A percentile compares a stretch with the other conserved stretches of the same genome.
These are phyloP conservation scores for Spongiforma sp. DNA, from an alignment of 1,284 basidiomycete species.

Conservation along the genomic window DNA sequence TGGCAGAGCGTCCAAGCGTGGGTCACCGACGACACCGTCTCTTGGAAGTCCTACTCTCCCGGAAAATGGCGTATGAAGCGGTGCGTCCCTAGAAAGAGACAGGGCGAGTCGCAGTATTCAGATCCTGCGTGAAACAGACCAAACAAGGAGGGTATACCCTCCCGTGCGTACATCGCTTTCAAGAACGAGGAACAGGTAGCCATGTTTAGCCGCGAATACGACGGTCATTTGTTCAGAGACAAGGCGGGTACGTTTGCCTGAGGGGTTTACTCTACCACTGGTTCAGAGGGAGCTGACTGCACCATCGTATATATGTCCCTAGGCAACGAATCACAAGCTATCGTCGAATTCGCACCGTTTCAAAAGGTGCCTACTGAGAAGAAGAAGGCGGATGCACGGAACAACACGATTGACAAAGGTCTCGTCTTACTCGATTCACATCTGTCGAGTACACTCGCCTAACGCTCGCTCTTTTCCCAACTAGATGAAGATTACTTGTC, in stretches of 20 bases:
- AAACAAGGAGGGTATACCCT: conserved; percentile 83
- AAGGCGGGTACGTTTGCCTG: conserved; percentile 73
- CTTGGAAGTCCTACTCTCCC: conserved; percentile 70
- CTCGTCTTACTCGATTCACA: background rate
- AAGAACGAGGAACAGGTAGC: conserved; percentile 74
- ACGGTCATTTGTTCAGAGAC: conserved; percentile 92
- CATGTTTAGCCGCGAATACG: conserved; percentile 83
- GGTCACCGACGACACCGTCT: conserved; percentile 76
- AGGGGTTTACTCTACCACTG: background rate
- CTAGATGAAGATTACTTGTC: conserved; percentile 83
- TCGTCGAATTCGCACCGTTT: conserved; percentile 94
- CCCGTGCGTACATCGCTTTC: conserved; percentile 94
- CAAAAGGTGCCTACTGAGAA: conserved; percentile 84
- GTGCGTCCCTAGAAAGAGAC: conserved; percentile 46
- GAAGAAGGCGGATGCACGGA: conserved; percentile 60
- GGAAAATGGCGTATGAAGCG: conserved; percentile 73
- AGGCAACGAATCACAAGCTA: conserved; percentile 88
- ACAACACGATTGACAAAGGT: conserved; percentile 38
- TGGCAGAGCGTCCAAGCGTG: conserved; percentile 90
- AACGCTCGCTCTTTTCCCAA: background rate
- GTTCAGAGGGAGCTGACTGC: no score
- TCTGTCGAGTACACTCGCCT: background rate
- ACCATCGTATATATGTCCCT: background rate
- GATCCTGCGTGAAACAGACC: conserved; percentile 45
- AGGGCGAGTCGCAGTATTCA: background rate